Base-by-base conservation (phyloP, 768 basidiomycete species). In the Mycena rosella region DNA sequence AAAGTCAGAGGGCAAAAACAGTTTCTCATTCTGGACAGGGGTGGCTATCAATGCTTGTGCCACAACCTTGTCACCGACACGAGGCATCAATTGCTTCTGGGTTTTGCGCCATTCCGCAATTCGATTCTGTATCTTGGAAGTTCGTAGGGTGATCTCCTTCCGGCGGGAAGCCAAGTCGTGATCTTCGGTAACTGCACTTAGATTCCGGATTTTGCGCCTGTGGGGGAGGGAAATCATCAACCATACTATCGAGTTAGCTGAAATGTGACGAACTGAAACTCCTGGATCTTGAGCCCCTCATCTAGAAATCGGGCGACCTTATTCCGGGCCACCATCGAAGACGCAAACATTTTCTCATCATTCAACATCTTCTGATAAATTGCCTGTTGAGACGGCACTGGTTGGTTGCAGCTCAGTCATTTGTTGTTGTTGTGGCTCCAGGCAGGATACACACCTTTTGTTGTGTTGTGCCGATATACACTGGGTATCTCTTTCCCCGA, bases 371-470 rank as follows among this genome's bases (percentile, higher is more conserved):
- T 27, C 38, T 47, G 42, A 34, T 53, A 61, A 42, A 61, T 61
- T 44, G 60, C 18, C 1, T 9, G 0, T 11, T 60, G 60, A 24
- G 60, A 60, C 0, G 60, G 60, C 13, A 36, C 29, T 54, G 38
- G 5, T 22, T 1, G 38, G 29, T 22, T 34, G 24, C 6, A 20
- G 29, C 5, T 29, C 11, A 36, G 24, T 27, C 30, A 5, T 17
- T 20, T 6, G 22, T n/a, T 15, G 17, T 8, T 8, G 38, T n/a
- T n/a, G n/a, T n/a, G n/a, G n/a, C n/a, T n/a, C n/a, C n/a, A n/a
- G n/a, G n/a, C n/a, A n/a, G 22, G 18, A 17, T 26, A n/a, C 8
- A 59, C 22, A 59, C 60, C 60, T 60, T 60, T 60, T 17, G 45
- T 60, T 3, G 13, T 26, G 5, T 17, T 20, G 18, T 60, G 60